A percentile compares a stretch with the other conserved stretches of the same genome.
Evolutionary conservation across 768 basidiomycete genomes (phyloP).

Genomic region (Tricholoma terreum): DNA sequence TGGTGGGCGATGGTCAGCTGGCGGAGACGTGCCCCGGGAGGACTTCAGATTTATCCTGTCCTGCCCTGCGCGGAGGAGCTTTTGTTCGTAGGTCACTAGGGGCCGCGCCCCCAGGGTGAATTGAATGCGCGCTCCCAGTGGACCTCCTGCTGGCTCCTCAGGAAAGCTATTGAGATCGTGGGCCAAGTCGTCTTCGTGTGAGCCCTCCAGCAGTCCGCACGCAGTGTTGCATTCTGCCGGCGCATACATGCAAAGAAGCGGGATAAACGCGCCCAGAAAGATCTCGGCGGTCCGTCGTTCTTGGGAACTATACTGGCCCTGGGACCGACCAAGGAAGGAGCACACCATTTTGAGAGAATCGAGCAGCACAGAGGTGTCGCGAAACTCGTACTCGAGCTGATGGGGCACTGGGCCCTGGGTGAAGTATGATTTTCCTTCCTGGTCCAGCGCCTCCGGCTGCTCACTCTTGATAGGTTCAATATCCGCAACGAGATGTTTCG

Average conservation of each 20-base stretch:
- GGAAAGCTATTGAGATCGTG: conserved; percentile 27
- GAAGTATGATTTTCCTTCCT: conserved; percentile 36
- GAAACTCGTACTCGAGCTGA: conserved; percentile 78
- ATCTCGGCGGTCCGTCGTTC: conserved; percentile 84
- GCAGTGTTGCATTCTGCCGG: conserved; percentile 64
- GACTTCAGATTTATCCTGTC: conserved; percentile 43
- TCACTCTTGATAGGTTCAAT: conserved; percentile 67
- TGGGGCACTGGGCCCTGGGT: conserved; percentile 49
- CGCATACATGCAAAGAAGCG: conserved; percentile 71
- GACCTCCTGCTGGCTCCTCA: conserved; percentile 46
- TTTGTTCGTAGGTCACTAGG: conserved; percentile 72
- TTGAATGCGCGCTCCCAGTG: conserved; percentile 37
- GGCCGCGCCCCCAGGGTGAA: conserved; percentile 43
- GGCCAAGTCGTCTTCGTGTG: conserved; percentile 39
- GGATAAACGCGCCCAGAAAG: conserved; percentile 83
- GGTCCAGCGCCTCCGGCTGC: conserved; percentile 45
- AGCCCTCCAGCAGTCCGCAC: conserved; percentile 53
- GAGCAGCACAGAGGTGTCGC: conserved; percentile 76
- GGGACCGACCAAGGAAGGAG: conserved; percentile 86
- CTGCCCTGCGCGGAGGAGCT: conserved; percentile 72
- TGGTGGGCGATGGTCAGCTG: conserved; percentile 32
- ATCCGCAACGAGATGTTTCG: conserved; percentile 78
- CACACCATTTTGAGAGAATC: conserved; percentile 90
- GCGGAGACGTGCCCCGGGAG: conserved; percentile 42
- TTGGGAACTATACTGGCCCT: conserved; percentile 63